Evolutionary conservation across 805 yeast species (phyloP).

Genomic region (Candida chauliodis): DNA sequence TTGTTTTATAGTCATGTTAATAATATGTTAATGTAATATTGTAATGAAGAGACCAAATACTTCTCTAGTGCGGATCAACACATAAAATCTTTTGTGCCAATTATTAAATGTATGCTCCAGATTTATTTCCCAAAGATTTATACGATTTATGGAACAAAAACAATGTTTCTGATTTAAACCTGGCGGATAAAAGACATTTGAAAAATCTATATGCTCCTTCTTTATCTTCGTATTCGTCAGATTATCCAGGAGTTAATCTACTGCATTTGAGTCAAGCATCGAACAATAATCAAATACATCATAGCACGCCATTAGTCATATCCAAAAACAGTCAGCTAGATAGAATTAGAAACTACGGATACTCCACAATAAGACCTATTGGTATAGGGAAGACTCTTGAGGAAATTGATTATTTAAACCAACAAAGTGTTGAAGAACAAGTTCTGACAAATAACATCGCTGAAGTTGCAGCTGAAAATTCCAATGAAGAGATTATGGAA

Average conservation of each 20-base stretch:
- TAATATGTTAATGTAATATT: conserved; percentile 42
- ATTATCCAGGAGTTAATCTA: conserved; percentile 27
- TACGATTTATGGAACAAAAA: conserved; percentile 40
- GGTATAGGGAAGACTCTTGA: conserved; percentile 40
- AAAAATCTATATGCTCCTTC: conserved; percentile 45
- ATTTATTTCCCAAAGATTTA: conserved; percentile 42
- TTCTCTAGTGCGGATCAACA: not conserved
- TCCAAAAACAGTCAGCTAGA: conserved; percentile 21
- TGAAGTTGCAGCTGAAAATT: conserved; percentile 7
- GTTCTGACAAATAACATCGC: not conserved
- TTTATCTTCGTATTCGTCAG: conserved; percentile 51
- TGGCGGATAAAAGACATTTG: conserved; percentile 11
- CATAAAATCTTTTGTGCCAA: no score
- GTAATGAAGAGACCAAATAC: conserved; percentile 10
- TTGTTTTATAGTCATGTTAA: conserved; percentile 1
- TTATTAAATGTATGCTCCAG: conserved; percentile 45
- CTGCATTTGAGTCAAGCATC: conserved; percentile 15
- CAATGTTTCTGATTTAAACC: not conserved
- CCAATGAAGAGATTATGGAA: conserved; percentile 10
- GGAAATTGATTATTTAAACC: conserved; percentile 27
- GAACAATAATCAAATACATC: conserved; percentile 9
- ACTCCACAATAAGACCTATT: conserved; percentile 32
- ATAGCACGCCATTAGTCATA: conserved; percentile 17
- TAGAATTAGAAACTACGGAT: conserved; percentile 31
- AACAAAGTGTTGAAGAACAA: conserved; percentile 3